These are phyloP conservation scores for Artemisia argyi DNA, from an alignment of 129 eudicot species.

Conservation along the genomic window DNA sequence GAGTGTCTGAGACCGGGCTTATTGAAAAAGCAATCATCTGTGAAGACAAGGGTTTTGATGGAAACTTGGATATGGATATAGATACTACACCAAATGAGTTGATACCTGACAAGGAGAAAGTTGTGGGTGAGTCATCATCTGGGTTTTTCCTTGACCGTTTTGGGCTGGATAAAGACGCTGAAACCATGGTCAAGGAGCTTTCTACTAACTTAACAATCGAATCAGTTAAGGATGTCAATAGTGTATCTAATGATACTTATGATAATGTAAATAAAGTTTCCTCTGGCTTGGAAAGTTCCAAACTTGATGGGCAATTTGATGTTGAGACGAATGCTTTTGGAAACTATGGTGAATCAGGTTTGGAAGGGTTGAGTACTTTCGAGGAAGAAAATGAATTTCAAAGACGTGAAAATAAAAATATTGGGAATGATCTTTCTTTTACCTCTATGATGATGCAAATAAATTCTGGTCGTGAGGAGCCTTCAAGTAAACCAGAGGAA, in stretches of 20 bases:
- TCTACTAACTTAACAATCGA: conserved; percentile 16
- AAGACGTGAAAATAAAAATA: conserved; percentile 11
- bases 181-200: conserved; percentile 28
- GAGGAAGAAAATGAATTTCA: conserved; percentile 30
- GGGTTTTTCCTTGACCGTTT: conserved; percentile 35
- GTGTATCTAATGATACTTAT: conserved; percentile 18
- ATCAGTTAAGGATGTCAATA: conserved; percentile 13
- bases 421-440: conserved; percentile 24
- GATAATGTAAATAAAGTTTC: conserved; percentile 24
- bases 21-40: conserved; percentile 27
- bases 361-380: conserved; percentile 19
- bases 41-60: conserved; percentile 30
- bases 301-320: conserved; percentile 32
- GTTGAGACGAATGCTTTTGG: conserved; percentile 24
- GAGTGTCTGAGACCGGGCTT: conserved; percentile 19
- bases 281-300: conserved; percentile 31
- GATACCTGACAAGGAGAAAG: conserved; percentile 33
- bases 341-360: conserved; percentile 23
- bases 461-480: conserved; percentile 11
- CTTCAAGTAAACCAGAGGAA: conserved; percentile 39
- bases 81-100: conserved; percentile 24
- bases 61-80: conserved; percentile 24
- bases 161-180: conserved; percentile 34
- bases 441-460: conserved; percentile 33
- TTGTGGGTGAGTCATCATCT: conserved; percentile 34